Conservation (phyloP, 371 early-diverging fungal species). For the Mortierella sp. region DNA sequence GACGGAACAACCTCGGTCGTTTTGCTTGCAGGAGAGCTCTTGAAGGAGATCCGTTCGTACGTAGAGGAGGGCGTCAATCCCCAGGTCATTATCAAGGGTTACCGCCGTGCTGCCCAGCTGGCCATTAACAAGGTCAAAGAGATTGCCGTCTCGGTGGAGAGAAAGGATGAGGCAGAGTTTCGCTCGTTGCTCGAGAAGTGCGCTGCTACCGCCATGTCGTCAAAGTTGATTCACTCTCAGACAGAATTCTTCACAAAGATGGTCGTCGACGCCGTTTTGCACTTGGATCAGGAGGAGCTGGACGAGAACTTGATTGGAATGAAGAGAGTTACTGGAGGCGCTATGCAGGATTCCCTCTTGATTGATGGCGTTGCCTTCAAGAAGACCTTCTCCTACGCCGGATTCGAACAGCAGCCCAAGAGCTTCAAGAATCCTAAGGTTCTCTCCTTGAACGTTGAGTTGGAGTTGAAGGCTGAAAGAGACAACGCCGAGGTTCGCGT, state of each 20-base stretch:
- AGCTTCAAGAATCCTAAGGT: constrained; percentile 96
- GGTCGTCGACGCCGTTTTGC: constrained; percentile 98
- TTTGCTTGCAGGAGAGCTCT: constrained; percentile 96
- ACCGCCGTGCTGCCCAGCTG: constrained; percentile 88
- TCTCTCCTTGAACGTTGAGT: constrained; percentile 96
- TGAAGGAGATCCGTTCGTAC: constrained; percentile 94
- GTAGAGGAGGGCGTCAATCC: constrained; percentile 98
- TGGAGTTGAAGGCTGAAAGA: constrained; percentile 99
- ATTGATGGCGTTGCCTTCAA: constrained; percentile 99
- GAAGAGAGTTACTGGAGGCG: constrained; percentile 99
- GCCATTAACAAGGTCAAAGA: constrained; percentile 91
- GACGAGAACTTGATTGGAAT: constrained; percentile 97
- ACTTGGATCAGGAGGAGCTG: constrained; percentile 92
- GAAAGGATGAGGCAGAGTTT: constrained; percentile 85
- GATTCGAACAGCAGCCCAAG: constrained; percentile 99
- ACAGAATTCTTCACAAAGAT: constrained; percentile 98
- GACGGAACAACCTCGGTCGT: constrained; percentile 99
- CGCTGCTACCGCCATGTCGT: constrained; percentile 98
- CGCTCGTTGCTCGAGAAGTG: constrained; percentile 95
- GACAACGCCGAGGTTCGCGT: constrained; percentile 99
- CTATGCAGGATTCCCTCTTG: constrained; percentile 98
- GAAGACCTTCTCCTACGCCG: constrained; percentile 99
- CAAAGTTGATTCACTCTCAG: constrained; percentile 98
- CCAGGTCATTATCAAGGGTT: constrained; percentile 95
- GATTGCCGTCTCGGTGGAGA: constrained; percentile 83